These are phyloP conservation scores for Auriculariales sp. DNA, from an alignment of 768 basidiomycete genomes.

Conservation along the genomic window DNA sequence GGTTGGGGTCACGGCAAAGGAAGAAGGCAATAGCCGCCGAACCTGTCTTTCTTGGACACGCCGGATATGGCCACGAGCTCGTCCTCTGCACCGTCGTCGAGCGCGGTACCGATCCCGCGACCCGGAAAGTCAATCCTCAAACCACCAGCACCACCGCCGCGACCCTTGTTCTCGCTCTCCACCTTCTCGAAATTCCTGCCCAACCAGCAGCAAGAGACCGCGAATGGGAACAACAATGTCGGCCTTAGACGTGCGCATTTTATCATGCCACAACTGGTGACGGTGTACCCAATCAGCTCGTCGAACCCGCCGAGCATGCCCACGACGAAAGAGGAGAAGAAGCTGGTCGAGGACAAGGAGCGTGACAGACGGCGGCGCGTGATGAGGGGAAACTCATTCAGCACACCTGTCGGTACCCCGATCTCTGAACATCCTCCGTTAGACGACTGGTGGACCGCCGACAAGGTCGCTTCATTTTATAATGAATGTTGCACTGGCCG, in stretches of 20 bases:
- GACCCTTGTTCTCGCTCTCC: conserved; percentile 44
- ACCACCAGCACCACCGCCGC: conserved; percentile 51
- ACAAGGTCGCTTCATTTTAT: conserved; percentile 77
- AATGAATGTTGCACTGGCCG: conserved; percentile 69
- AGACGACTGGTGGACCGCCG: conserved; percentile 72
- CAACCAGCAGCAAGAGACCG: conserved; percentile 30
- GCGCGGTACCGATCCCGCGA: conserved; percentile 64
- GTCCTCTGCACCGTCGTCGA: conserved; percentile 42
- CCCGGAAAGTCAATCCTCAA: conserved; percentile 76
- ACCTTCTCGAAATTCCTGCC: conserved; percentile 55
- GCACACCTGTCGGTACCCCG: conserved; percentile 3
- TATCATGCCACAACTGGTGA: conserved; percentile 71
- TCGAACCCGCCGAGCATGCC: conserved; percentile 72
- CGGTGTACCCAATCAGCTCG: conserved; percentile 82
- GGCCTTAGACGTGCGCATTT: conserved; percentile 84
- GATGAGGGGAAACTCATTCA: conserved; percentile 35
- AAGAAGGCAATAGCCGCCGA: too few relatives aligned
- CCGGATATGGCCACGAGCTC: too few relatives aligned
- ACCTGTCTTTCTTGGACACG: too few relatives aligned
- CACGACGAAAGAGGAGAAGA: conserved; percentile 66
- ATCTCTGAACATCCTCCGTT: conserved; percentile 11
- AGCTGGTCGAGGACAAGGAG: conserved; percentile 64
- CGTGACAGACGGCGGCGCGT: conserved; percentile 50
- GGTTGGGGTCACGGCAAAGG: too few relatives aligned
- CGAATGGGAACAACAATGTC: conserved; percentile 30